Conservation (phyloP, 805 yeast genomes). For the Kockiozyma suomiensis region DNA sequence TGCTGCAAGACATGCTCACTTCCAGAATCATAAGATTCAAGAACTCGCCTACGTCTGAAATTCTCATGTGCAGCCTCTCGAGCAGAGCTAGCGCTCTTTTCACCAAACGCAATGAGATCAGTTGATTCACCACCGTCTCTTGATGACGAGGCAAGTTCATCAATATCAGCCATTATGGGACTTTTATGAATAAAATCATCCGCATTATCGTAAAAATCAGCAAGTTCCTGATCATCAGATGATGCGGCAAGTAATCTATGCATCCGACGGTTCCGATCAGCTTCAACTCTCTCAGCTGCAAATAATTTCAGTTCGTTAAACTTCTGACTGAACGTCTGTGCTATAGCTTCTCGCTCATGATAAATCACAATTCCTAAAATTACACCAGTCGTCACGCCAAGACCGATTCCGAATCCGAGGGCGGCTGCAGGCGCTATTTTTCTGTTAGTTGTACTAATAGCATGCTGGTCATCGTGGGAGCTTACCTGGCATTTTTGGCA, state of each 20-base stretch:
- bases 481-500: slow-evolving; percentile 5
- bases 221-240: slow-evolving; percentile 14
- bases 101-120: not conserved
- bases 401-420: slow-evolving; percentile 12
- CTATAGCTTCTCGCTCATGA: slow-evolving; percentile 15
- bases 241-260: slow-evolving; percentile 9
- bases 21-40: not conserved
- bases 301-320: not conserved
- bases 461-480: not conserved
- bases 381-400: slow-evolving; percentile 18
- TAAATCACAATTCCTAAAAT: slow-evolving; percentile 14
- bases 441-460: not conserved
- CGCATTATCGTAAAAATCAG: slow-evolving; percentile 17
- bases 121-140: not conserved
- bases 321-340: not conserved
- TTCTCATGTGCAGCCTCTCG: slow-evolving; percentile 3
- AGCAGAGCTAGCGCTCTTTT: not conserved
- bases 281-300: not conserved
- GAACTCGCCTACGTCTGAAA: slow-evolving; percentile 1
- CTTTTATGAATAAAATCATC: not conserved
- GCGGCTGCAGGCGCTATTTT: not conserved
- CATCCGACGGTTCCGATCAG: not conserved
- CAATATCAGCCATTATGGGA: not conserved
- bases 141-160: not conserved
- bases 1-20: not conserved